Base-by-base conservation (phyloP, 768 basidiomycete genomes). In the Hypholoma sublateritium region DNA sequence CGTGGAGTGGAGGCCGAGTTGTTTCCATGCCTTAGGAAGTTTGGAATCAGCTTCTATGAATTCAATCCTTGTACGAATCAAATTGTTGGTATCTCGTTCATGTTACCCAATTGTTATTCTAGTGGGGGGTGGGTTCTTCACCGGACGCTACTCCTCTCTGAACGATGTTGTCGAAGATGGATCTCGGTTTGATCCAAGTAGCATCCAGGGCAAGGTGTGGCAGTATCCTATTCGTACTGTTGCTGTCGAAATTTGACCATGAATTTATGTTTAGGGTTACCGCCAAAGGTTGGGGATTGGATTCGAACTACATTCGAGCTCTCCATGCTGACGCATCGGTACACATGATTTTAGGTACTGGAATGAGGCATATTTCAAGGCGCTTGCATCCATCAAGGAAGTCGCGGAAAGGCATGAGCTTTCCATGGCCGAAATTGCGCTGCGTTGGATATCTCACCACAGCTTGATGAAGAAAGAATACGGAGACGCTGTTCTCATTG, bases 361-460 rank as follows among this genome's bases (percentile, higher is more conserved):
- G 82, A 81, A 80, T 50, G 78, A 80, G 39, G 68, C 72, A n/a
- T 77, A 79, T 62, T 85, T 85, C 69, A 71, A 76, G 21, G 80
- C 82, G 0, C 67, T 85, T 16, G 74, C 71, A 0, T 66, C 85
- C 19, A 74, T 86, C 56, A 70, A 74, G 16, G 68, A 67, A 4
- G 79, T 76, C 5, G 77, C 79, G 7, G 76, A 76, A 35, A 78
- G 76, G 50, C 71, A 84, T 56, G 59, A 69, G 34, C 67, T 87
- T 4, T 76, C 77, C 0, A 69, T 84, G 53, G 72, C 77, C 2
- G 83, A 86, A 68, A 74, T 84, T 4, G 82, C 84, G 1, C 69
- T 85, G 45, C 74, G 85, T n/a, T 87, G 85, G 85, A 71, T 80
- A 51, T 80, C 84, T 51, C 78, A 86, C 56, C 85, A 87, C 57